Conservation (phyloP, 108 stramenopile genomes). For the Pseudonitzschia delicatissima region DNA sequence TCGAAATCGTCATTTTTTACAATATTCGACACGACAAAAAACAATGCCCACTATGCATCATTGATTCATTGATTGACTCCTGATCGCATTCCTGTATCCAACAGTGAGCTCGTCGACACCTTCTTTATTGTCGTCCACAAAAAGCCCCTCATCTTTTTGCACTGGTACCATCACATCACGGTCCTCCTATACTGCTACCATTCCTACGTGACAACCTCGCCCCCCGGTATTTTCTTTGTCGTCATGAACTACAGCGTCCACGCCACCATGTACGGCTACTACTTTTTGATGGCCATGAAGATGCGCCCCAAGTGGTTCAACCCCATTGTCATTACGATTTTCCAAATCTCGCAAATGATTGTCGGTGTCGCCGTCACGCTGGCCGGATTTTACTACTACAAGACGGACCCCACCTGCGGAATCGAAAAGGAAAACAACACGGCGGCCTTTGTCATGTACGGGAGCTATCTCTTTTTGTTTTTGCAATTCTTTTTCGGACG, state of each 20-base stretch:
- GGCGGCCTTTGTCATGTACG: conserved; percentile 87
- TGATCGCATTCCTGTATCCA: background rate
- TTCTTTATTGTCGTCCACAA: conserved; percentile 96
- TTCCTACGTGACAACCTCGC: conserved; percentile 81
- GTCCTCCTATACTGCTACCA: conserved; percentile 96
- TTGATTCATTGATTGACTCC: background rate
- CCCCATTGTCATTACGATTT: conserved; percentile 74
- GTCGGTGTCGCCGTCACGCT: conserved; percentile 78
- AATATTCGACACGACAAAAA: background rate
- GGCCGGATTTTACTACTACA: conserved; percentile 20
- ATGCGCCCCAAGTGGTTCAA: conserved; percentile 78
- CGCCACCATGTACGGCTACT: conserved; percentile 99
- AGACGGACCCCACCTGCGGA: conserved; percentile 5
- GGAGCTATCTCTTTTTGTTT: conserved; percentile 81
- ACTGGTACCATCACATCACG: conserved; percentile 98
- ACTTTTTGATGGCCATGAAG: conserved; percentile 90
- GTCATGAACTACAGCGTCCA: conserved; percentile 99
- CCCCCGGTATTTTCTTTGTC: conserved; percentile 90
- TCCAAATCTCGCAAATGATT: conserved; percentile 93
- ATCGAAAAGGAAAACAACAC: conserved; percentile 65
- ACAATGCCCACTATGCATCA: background rate
- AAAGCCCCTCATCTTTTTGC: conserved; percentile 92
- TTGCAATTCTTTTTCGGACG: conserved; percentile 81
- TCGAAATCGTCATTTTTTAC: background rate
- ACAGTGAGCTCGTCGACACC: conserved; percentile 92